These are phyloP conservation scores for Tolypocladium ovalisporum DNA, from an alignment of 2,329 filamentous ascomycete species.

Conservation along the genomic window DNA sequence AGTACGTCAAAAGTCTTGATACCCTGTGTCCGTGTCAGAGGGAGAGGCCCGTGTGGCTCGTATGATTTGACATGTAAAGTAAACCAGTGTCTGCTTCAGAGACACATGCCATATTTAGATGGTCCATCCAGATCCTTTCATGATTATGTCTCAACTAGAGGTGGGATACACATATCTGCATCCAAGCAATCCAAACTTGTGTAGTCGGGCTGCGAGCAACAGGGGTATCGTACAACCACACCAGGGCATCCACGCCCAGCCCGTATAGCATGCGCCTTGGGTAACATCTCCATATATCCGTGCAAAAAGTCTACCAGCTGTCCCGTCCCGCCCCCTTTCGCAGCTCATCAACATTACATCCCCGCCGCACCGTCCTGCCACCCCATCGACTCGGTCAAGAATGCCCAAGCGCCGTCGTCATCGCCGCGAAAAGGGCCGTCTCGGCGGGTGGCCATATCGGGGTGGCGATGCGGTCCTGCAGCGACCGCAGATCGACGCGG, in stretches of 20 bases:
- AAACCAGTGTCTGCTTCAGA: neutral
- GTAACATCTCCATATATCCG: neutral
- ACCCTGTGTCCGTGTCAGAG: neutral
- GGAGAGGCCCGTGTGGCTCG: neutral
- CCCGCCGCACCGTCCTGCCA: conserved; percentile 10
- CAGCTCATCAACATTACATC: neutral
- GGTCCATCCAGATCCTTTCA: neutral
- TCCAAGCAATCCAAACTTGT: neutral
- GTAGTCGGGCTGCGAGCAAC: neutral
- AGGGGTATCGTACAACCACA: neutral
- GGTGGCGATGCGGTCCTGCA: conserved; percentile 19
- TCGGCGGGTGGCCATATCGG: conserved; percentile 20
- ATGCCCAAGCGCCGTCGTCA: conserved; percentile 16
- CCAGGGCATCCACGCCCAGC: neutral
- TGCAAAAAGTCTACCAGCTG: neutral
- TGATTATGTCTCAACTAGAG: neutral
- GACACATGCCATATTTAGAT: neutral
- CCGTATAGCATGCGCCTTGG: neutral
- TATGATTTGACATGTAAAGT: neutral
- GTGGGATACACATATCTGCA: neutral
- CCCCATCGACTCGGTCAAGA: conserved; percentile 15
- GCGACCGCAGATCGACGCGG: conserved; percentile 18
- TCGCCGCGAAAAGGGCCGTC: conserved; percentile 15
- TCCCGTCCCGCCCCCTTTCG: neutral
- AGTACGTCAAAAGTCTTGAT: too few relatives aligned